Evolutionary conservation across 495 filamentous ascomycete species (phyloP), one percentile per base, ranked within the genome.

Genomic region (Daldinia decipiens): DNA sequence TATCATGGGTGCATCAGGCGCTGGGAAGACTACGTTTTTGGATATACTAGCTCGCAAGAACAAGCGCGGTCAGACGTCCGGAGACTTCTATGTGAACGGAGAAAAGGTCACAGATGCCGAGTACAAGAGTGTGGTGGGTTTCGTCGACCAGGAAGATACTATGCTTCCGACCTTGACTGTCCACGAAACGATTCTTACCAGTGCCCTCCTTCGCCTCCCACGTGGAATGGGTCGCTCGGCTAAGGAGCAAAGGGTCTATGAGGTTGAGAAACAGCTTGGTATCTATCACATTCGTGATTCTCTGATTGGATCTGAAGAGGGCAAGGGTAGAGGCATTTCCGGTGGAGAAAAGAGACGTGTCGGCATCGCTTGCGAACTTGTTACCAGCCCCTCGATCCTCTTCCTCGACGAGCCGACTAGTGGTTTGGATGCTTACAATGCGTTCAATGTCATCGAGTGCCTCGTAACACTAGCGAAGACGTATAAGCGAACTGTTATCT

Each of bases 41-140:
- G 96, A 99, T 79, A 96, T 99, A 62, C 85, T 99, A 7, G 96
- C 96, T 17, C 88, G 94, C 60, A 99, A 99, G 85, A 99, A 98
- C 79, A 99, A 99, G 81, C 88, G 93, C 24, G 95, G 95, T 34
- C 74, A 82, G 5, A 89, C 92, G 2, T 82, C 85, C 4, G 95
- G 95, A 19, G 86, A 97, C 58, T 97, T 98, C 74, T 97, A 91
- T 73, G 90, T 99, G 57, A 98, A 99, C 74, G 95, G 95, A 36
- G 93, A 98, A 76, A 93, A 92, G 78, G 87, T 98, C 40, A 85
- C 81, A 54, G 93, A 99, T 78, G 78, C 88, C 51, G 93, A 98
- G 32, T 99, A 93, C 79, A 92, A 91, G 77, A 93, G 85, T 68
- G 94, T 97, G 72, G 90, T 97, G 54, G 95, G 95, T 50, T 99